Base-by-base conservation (phyloP, 805 yeast genomes). In the Kodamaea kaohsiungensis region DNA sequence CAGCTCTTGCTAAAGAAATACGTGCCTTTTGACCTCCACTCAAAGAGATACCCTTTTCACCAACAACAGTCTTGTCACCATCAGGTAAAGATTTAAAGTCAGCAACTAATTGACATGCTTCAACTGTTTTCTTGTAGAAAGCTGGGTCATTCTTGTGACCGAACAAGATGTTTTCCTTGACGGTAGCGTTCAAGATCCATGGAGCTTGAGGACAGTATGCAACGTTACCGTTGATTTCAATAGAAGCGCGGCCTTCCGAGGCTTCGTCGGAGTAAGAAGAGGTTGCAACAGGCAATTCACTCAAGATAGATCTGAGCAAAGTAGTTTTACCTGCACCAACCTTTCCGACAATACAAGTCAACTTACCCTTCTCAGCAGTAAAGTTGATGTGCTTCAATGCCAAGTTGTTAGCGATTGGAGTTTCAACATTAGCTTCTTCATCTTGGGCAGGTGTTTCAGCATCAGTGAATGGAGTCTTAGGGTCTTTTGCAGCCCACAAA, bases 11-110 rank as follows among this genome's bases (percentile, higher is more conserved):
- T 46, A 75, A 62, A 7, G 77, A 66, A 37, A 75, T 62, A 35
- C 79, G 64, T 2, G 79, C 79, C 56, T 74, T 75, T 57, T 75
- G 78, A 27, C 79, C 79, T 3, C 79, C 79, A 51, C 75, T 69
- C 22, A 75, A 60, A 2, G 79, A 71, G 40, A 74, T 72, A 37
- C 78, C 79, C 58, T 74, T 74, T 53, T 74, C 78, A 5, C 79
- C 79, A n/a, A 75, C 78, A 48, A 69, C 64, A n/a, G 78, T 74
- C 47, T 58, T 62, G 59, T 74, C 78, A 18, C 74, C 77, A 58
- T 75, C 78, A 2, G 78, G 75, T 48, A 74, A 65, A 4, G 63
- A 58, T 25, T 63, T 63, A 52, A 74, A 65, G 56, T 75, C 79
- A 17, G 73, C 60, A 7, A 62, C 39, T 22, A 75, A 65, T 53